phyloP scores from a whole-genome alignment of 2,329 filamentous ascomycete species.

The Elsinoe batatas region DNA sequence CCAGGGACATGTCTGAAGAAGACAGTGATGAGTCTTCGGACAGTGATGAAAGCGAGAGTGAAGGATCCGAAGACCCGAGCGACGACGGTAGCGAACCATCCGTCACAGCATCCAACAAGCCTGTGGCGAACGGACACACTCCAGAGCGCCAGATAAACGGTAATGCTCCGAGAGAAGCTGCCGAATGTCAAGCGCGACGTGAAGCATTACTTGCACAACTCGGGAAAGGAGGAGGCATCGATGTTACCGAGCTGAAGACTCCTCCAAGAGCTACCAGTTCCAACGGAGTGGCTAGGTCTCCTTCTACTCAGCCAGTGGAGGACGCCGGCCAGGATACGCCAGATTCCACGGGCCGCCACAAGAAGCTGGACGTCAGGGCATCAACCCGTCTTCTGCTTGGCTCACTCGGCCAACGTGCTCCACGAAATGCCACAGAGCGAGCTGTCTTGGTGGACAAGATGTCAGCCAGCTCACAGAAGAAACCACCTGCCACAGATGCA shows the following conservation, averaged over 20 bases:
- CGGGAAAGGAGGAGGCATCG: conserved; percentile 40
- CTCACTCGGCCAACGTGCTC: conserved; percentile 58
- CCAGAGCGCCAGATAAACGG: conserved; percentile 21
- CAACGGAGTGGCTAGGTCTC: neutral
- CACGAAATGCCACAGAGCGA: conserved; percentile 60
- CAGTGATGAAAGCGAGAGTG: neutral
- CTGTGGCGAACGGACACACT: neutral
- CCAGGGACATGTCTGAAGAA: neutral
- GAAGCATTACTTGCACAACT: conserved; percentile 44
- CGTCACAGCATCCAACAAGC: neutral
- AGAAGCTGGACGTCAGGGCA: conserved; percentile 48
- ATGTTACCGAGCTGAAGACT: conserved; percentile 26
- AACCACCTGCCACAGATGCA: neutral
- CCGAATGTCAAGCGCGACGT: conserved; percentile 40
- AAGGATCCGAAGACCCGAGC: neutral
- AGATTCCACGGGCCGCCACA: conserved; percentile 25
- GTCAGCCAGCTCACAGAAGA: conserved; percentile 13
- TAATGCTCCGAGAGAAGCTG: neutral
- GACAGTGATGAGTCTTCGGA: neutral
- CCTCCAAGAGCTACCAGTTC: neutral
- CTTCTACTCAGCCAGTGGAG: neutral
- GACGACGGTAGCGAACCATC: neutral
- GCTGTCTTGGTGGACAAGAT: conserved; percentile 51
- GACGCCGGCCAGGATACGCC: neutral
- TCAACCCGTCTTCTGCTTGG: conserved; percentile 61